Base-by-base conservation (phyloP, 805 yeast genomes). In the Pichia pseudocactophila region DNA sequence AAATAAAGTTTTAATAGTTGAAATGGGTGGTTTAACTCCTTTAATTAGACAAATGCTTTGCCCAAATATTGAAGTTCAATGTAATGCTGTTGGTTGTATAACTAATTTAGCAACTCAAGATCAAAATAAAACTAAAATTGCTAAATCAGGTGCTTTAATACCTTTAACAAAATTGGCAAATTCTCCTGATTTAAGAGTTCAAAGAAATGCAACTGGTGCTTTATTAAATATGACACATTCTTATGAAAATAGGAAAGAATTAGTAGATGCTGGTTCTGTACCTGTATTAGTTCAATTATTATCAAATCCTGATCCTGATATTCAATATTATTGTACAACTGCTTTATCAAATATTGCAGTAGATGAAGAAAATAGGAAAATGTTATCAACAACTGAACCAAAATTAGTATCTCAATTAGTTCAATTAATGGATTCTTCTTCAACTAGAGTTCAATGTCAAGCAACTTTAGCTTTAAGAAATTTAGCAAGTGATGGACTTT, bases 41-140 rank as follows among this genome's bases (percentile, higher is more conserved):
- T 74, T 92, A 36, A 92, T 92, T 54, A 81, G 94, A 62, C 98
- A 92, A 66, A 92, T 92, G 99, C 82, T 87, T 82, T 82, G 95
- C 34, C 77, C 92, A 42, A 92, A 92, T 57, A 95, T 92, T 45
- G 99, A 92, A 63, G 97, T 92, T 32, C 98, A 92, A 66, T 92
- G 99, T 64, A 92, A 92, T 60, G 98, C 99, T 2, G 98, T 92
- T 44, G 99, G 99, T 15, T 92, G 98, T 62, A 89, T 92, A 58
- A 92, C 99, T 30, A 92, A 92, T 60, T 75, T 92, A 63, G 98
- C 98, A 7, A 92, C 98, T 7, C 96, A 86, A 65, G 99, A 92
- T 64, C 96, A 87, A 56, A 92, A 92, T 66, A 92, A 92, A 63
- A 80, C 92, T 41, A 88, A 87, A 61, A 92, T 92, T 55, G 99